Evolutionary conservation across 257 asterid genomes (phyloP).

Genomic region (Cinchona pubescens): DNA sequence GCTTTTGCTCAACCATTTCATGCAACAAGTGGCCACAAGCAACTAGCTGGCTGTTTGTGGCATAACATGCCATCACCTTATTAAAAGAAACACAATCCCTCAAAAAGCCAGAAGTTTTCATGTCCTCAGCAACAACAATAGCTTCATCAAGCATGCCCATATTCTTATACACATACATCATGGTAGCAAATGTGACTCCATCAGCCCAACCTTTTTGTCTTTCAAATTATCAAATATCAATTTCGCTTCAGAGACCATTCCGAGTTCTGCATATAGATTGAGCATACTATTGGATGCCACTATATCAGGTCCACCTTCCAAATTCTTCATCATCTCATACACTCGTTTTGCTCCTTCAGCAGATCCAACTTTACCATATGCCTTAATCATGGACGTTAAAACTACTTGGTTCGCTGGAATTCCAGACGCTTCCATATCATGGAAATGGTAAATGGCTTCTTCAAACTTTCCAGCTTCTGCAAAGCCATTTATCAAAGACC

Average conservation of each 20-base stretch:
- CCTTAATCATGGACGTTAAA: slow-evolving; percentile 85
- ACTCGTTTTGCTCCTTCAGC: slow-evolving; percentile 68
- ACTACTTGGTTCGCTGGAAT: slow-evolving; percentile 59
- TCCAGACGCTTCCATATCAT: slow-evolving; percentile 61
- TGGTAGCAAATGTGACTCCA: slow-evolving; percentile 73
- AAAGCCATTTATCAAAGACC: slow-evolving; percentile 62
- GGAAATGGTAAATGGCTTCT: slow-evolving; percentile 60
- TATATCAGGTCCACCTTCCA: slow-evolving; percentile 69
- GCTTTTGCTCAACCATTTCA: slow-evolving; percentile 66
- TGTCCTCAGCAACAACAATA: slow-evolving; percentile 70
- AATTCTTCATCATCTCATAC: slow-evolving; percentile 61
- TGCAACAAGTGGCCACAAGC: slow-evolving; percentile 76
- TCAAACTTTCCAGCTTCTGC: slow-evolving; percentile 78
- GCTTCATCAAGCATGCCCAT: slow-evolving; percentile 90
- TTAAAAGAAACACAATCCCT: slow-evolving; percentile 57
- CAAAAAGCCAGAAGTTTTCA: slow-evolving; percentile 59
- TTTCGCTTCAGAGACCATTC: slow-evolving; percentile 81
- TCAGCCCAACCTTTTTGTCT: slow-evolving; percentile 54
- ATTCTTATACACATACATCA: slow-evolving; percentile 79
- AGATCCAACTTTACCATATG: slow-evolving; percentile 64
- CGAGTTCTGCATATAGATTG: slow-evolving; percentile 64
- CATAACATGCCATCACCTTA: slow-evolving; percentile 79
- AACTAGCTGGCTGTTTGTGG: slow-evolving; percentile 55
- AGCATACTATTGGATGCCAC: slow-evolving; percentile 90
- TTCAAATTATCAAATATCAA: slow-evolving; percentile 44